Conservation (phyloP, 2,329 filamentous ascomycete genomes). For the Dendryphion nanum region DNA sequence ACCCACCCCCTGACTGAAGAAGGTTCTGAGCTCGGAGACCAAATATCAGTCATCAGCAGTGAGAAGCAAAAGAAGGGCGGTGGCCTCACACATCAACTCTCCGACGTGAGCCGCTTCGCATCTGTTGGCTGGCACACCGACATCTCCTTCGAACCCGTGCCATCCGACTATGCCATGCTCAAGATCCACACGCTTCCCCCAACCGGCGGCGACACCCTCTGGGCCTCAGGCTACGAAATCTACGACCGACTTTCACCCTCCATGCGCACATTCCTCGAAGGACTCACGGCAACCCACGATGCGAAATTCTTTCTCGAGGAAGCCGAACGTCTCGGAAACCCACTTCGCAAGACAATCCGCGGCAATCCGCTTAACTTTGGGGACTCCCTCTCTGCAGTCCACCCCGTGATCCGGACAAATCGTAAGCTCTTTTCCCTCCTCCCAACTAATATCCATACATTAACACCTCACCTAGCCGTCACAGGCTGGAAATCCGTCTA, state of each 20-base stretch:
- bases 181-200: slow-evolving; percentile 40
- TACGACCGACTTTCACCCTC: slow-evolving; percentile 44
- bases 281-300: slow-evolving; percentile 41
- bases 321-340: not conserved
- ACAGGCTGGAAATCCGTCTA: not conserved
- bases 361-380: not conserved
- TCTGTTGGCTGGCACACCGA: slow-evolving; percentile 31
- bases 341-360: not conserved
- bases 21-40: slow-evolving; percentile 40
- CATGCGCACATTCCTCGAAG: slow-evolving; percentile 45
- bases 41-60: slow-evolving; percentile 42
- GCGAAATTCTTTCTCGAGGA: slow-evolving; percentile 29
- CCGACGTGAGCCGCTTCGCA: slow-evolving; percentile 20
- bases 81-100: slow-evolving; percentile 45
- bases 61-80: slow-evolving; percentile 31
- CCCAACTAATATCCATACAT: not conserved
- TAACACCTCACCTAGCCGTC: not conserved
- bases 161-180: slow-evolving; percentile 49
- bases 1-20: slow-evolving; percentile 45
- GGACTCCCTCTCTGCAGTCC: not conserved
- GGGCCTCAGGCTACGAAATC: slow-evolving; percentile 31
- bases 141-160: slow-evolving; percentile 49
- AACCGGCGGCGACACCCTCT: slow-evolving; percentile 12
- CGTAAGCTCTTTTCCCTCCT: not conserved
- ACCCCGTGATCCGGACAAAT: not conserved